Percentiles rank a stretch among this genome's conserved stretches.
Conservation (phyloP, 345 rosid species). For the Corymbia maculata region DNA sequence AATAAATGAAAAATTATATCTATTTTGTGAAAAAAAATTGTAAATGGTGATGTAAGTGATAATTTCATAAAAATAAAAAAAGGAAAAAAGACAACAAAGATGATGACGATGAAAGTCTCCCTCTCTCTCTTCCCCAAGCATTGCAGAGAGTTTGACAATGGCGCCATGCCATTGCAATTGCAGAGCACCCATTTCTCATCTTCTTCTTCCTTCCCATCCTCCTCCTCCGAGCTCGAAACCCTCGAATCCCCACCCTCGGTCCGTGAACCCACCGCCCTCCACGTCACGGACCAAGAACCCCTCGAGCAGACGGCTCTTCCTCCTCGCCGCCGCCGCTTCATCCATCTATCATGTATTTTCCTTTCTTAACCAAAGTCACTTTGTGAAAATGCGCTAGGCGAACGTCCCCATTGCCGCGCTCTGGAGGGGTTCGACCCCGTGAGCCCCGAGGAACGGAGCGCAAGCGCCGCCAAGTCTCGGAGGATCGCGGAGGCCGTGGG, state of each 20-base stretch:
- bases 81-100: no score
- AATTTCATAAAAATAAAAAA: no score
- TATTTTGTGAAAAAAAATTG: no score
- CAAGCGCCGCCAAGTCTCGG: slow-evolving; percentile 11
- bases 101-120: not conserved
- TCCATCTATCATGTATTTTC: no score
- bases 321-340: not conserved
- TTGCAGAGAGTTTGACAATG: not conserved
- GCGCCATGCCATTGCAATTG: not conserved
- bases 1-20: no score
- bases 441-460: slow-evolving; percentile 17
- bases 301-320: slow-evolving; percentile 21
- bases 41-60: no score
- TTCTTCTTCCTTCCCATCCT: slow-evolving; percentile 8
- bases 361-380: no score
- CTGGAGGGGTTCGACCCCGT: slow-evolving; percentile 26
- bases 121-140: not conserved
- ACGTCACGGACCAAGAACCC: not conserved
- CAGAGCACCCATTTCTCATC: slow-evolving; percentile 22
- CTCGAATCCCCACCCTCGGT: not conserved
- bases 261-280: slow-evolving; percentile 5
- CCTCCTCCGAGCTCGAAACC: not conserved
- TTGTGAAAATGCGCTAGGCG: no score
- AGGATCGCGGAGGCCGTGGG: slow-evolving; percentile 33
- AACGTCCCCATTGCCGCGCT: slow-evolving; percentile 1